phyloP scores from a whole-genome alignment of 306 rosid species.

The Castanea mollissima region DNA sequence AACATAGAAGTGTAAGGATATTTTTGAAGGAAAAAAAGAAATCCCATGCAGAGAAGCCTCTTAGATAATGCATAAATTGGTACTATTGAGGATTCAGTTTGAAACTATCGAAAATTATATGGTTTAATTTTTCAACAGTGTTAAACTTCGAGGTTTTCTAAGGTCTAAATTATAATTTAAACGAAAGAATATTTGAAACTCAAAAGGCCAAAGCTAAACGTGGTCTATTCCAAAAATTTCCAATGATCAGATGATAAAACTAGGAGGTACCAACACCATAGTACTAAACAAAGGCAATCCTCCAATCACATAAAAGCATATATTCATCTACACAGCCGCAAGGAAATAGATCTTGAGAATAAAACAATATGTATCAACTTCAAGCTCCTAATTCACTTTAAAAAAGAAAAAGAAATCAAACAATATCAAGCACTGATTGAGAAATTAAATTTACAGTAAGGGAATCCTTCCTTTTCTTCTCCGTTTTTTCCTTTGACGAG shows the following conservation, averaged over 20 bases:
- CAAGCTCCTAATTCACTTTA: slow-evolving; percentile 31
- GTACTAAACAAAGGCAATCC: slow-evolving; percentile 28
- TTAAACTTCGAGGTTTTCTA: too few species aligned
- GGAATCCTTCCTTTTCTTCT: slow-evolving; percentile 21
- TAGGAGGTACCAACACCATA: slow-evolving; percentile 19
- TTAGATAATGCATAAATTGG: too few species aligned
- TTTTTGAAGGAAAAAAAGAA: too few species aligned
- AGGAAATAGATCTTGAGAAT: slow-evolving; percentile 22
- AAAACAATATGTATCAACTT: slow-evolving; percentile 38
- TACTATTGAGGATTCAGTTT: too few species aligned
- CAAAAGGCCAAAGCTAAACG: not conserved
- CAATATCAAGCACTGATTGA: slow-evolving; percentile 45
- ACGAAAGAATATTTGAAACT: too few species aligned
- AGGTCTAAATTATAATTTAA: too few species aligned
- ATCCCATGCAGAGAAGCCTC: too few species aligned
- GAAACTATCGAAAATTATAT: too few species aligned
- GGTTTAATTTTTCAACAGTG: too few species aligned
- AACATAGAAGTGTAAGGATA: too few species aligned
- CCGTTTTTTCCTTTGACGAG: slow-evolving; percentile 13
- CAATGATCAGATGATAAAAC: not conserved
- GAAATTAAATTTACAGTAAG: slow-evolving; percentile 40
- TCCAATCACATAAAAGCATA: slow-evolving; percentile 42
- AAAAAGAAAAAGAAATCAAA: slow-evolving; percentile 43
- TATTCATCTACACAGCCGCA: slow-evolving; percentile 36
- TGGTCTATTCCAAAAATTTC: not conserved